Evolutionary conservation across 176 grass and related monocot genomes (phyloP), one percentile per base, ranked within the genome.

Genomic region (Coix lacrymajobi): DNA sequence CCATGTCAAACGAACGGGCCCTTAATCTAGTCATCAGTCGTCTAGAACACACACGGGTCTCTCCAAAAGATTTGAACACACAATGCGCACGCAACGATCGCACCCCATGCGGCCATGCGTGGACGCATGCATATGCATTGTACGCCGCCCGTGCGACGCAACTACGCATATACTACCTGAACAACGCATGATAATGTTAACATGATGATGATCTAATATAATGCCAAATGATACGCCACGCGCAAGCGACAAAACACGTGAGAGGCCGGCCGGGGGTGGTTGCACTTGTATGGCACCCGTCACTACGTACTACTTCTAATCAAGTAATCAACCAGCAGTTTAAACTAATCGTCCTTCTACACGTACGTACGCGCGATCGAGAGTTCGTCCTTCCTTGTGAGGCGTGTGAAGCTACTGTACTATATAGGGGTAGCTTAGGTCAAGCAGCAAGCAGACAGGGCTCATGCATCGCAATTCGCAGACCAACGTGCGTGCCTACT

Each of bases 211-310:
- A 22, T 44, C 2, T 63, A 15, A 22, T 9, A 56, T 1, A 9
- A 8, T 16, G 61, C 40, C 77, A 49, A 70, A 70, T 15, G 41
- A 44, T 70, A 26, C 11, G 36, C 37, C 40, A 33, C n/a, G 7
- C 62, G 58, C 39, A 43, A 30, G 7, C 44, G 44, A 78, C 76
- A 64, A 28, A 45, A n/a, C 80, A 72, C 46, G 69, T 81, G 79
- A 73, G 51, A n/a, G n/a, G n/a, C n/a, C n/a, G n/a, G n/a, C n/a
- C n/a, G 44, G 37, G 10, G 54, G 38, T n/a, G 66, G 67, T 72
- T 72, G 19, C 15, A n/a, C n/a, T n/a, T 65, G n/a, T 43, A n/a
- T 71, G n/a, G 39, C 29, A 19, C 13, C 38, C 30, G 38, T 25
- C 45, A 20, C 24, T 41, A 69, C 34, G 34, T 36, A 56, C 38